These are phyloP conservation scores for Candida peoriensis DNA, from an alignment of 805 yeast genomes.

Conservation along the genomic window DNA sequence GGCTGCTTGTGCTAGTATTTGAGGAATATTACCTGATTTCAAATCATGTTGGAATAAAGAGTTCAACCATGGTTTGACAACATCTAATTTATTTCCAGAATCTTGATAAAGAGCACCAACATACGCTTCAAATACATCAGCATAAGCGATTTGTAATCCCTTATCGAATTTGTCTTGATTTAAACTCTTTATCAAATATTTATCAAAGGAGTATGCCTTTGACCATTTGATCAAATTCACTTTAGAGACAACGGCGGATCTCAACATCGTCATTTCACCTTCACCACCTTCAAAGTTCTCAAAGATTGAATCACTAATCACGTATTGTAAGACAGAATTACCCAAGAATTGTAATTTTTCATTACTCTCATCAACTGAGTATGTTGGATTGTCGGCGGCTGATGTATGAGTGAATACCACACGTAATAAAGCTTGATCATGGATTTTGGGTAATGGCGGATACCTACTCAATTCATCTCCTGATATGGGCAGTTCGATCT, in stretches of 20 bases:
- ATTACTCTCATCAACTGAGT: slow-evolving; percentile 29
- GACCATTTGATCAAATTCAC: neutral
- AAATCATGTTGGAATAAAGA: neutral
- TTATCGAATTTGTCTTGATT: too few species aligned
- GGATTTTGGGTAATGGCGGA: slow-evolving; percentile 57
- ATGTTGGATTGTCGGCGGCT: slow-evolving; percentile 30
- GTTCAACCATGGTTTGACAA: neutral
- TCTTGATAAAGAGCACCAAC: slow-evolving; percentile 2
- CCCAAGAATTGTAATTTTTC: slow-evolving; percentile 85
- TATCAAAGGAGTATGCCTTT: neutral
- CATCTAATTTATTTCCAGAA: neutral
- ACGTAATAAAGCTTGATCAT: slow-evolving; percentile 44
- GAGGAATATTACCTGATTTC: neutral
- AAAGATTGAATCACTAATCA: neutral
- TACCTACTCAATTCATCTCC: neutral
- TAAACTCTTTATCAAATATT: neutral
- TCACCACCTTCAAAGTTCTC: neutral
- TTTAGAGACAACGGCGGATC: neutral
- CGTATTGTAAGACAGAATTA: slow-evolving; percentile 57
- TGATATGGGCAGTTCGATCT: neutral
- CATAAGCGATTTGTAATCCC: neutral
- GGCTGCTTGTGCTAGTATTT: neutral
- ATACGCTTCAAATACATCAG: slow-evolving; percentile 1
- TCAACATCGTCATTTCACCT: neutral
- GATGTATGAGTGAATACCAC: slow-evolving; percentile 79